phyloP scores from a whole-genome alignment of 768 basidiomycete species.

The Kwoniella sp. region DNA sequence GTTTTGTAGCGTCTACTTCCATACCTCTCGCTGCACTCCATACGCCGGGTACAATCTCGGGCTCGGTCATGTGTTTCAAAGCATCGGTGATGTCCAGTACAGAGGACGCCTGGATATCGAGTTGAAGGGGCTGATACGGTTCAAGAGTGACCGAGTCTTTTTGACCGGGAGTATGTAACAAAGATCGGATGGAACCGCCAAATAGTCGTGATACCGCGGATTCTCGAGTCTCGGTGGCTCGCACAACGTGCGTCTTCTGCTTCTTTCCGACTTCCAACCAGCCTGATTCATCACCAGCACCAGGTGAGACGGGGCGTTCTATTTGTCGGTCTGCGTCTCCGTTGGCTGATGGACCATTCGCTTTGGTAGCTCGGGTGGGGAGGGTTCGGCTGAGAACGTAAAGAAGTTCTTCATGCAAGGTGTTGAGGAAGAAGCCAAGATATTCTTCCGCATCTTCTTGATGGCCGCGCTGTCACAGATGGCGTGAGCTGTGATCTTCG shows the following conservation, averaged over 20 bases:
- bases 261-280: conserved; percentile 94
- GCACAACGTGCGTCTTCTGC: conserved; percentile 76
- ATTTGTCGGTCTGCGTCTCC: conserved; percentile 45
- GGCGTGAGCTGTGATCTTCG: background rate
- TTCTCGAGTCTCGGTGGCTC: conserved; percentile 76
- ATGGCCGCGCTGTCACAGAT: conserved; percentile 70
- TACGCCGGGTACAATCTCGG: conserved; percentile 75
- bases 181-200: conserved; percentile 86
- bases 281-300: conserved; percentile 63
- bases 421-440: conserved; percentile 93
- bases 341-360: conserved; percentile 33
- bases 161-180: conserved; percentile 75
- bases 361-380: conserved; percentile 59
- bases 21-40: conserved; percentile 64
- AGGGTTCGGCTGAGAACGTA: conserved; percentile 63
- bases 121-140: conserved; percentile 82
- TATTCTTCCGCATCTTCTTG: conserved; percentile 99
- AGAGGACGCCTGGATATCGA: conserved; percentile 83
- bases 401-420: conserved; percentile 87
- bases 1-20: conserved; percentile 72
- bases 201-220: conserved; percentile 90
- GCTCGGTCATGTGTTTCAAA: conserved; percentile 71
- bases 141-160: conserved; percentile 84
- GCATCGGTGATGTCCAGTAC: conserved; percentile 82
- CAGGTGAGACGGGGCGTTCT: conserved; percentile 51